Conservation (phyloP, 306 rosid genomes). For the Cyamopsis tetragonoloba region DNA sequence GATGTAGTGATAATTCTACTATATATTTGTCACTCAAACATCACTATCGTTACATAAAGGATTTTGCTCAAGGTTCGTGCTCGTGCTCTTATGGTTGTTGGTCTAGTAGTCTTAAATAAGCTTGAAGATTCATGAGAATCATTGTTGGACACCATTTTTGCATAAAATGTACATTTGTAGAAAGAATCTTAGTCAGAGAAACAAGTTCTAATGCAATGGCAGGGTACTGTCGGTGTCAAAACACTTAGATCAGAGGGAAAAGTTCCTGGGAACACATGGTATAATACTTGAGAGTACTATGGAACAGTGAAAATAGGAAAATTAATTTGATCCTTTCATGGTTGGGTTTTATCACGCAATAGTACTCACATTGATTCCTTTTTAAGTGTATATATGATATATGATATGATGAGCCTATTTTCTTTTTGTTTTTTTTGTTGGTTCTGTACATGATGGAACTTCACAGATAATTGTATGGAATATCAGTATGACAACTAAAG, state of each 20-base stretch:
- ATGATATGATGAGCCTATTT: neutral
- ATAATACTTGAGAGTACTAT: neutral
- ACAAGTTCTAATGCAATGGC: neutral
- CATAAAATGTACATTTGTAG: neutral
- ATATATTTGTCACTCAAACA: neutral
- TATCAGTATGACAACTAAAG: neutral
- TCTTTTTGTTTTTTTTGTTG: no score
- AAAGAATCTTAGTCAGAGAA: neutral
- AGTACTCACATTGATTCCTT: neutral
- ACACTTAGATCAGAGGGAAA: neutral
- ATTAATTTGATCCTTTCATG: neutral
- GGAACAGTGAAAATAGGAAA: neutral
- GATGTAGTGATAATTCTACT: neutral
- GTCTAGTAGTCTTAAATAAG: no score
- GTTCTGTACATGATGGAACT: neutral
- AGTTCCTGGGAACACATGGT: neutral
- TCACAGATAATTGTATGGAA: neutral
- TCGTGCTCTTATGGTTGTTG: neutral
- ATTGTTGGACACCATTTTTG: neutral
- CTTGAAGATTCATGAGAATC: slow-evolving; percentile 1
- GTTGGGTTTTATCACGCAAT: neutral
- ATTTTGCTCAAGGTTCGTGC: neutral
- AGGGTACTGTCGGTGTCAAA: neutral
- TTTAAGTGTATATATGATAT: neutral
- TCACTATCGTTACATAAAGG: neutral